Conservation (phyloP, 2,329 filamentous ascomycete species). For the Colletotrichum higginsianum region DNA sequence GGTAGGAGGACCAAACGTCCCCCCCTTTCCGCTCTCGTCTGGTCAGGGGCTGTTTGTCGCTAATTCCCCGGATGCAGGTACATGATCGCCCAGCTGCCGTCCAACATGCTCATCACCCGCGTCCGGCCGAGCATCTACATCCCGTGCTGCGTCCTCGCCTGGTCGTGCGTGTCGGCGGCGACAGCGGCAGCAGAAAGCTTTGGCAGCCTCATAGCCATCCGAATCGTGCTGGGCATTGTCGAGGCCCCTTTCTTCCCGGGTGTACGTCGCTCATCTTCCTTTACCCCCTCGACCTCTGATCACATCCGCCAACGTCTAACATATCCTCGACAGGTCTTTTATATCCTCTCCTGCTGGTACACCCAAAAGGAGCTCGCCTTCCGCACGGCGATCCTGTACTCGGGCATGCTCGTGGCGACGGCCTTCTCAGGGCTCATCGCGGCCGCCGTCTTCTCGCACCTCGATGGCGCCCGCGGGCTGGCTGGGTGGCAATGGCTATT, state of each 20-base stretch:
- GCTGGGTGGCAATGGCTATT: slow-evolving; percentile 79
- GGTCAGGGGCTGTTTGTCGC: neutral
- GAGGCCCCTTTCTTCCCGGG: slow-evolving; percentile 42
- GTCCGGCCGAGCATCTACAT: slow-evolving; percentile 45
- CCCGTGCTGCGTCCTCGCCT: slow-evolving; percentile 41
- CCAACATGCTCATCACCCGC: slow-evolving; percentile 45
- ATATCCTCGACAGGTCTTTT: slow-evolving; percentile 41
- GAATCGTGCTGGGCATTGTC: slow-evolving; percentile 32
- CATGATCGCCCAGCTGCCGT: slow-evolving; percentile 44
- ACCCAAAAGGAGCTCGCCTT: slow-evolving; percentile 40
- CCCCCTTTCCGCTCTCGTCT: neutral
- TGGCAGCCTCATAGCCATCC: slow-evolving; percentile 28
- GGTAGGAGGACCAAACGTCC: slow-evolving; percentile 14
- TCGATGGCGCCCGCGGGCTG: slow-evolving; percentile 67
- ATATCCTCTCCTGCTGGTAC: slow-evolving; percentile 40
- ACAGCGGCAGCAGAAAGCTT: slow-evolving; percentile 38
- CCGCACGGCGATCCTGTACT: slow-evolving; percentile 40
- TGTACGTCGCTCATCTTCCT: slow-evolving; percentile 18
- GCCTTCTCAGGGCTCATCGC: slow-evolving; percentile 62
- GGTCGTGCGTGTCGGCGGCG: slow-evolving; percentile 41
- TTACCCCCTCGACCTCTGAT: neutral
- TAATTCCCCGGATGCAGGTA: slow-evolving; percentile 34
- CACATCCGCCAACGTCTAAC: neutral
- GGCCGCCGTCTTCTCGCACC: slow-evolving; percentile 55
- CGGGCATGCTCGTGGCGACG: slow-evolving; percentile 47